These are phyloP conservation scores for Aspergillus sclerotiicarbonarius DNA, from an alignment of 495 filamentous ascomycete genomes.

Conservation along the genomic window DNA sequence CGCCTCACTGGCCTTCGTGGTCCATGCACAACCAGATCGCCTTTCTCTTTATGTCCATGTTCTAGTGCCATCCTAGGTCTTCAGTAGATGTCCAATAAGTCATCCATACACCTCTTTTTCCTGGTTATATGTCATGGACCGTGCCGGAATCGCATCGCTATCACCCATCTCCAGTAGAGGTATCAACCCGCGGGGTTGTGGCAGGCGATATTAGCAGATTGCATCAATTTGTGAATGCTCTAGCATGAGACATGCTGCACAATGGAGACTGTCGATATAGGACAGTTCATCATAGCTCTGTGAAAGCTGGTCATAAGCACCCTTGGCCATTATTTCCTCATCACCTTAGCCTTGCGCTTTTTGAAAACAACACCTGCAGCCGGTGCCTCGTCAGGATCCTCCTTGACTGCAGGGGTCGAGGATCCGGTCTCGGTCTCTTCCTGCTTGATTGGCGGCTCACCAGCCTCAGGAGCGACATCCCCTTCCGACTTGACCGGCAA, in stretches of 20 bases:
- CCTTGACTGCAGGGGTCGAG: conserved; percentile 10
- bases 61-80: too few relatives aligned
- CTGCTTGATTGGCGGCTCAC: conserved; percentile 31
- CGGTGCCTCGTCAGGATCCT: conserved; percentile 26
- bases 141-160: neutral
- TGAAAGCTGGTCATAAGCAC: neutral
- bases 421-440: conserved; percentile 30
- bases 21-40: too few relatives aligned
- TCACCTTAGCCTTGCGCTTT: conserved; percentile 81
- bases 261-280: neutral
- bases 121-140: too few relatives aligned
- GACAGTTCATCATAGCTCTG: neutral
- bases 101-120: neutral
- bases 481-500: conserved; percentile 7
- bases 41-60: too few relatives aligned
- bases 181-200: neutral
- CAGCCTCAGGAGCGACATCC: conserved; percentile 22
- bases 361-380: conserved; percentile 70
- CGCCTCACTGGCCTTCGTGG: too few relatives aligned
- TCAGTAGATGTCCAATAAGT: too few relatives aligned
- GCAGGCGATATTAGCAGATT: too few relatives aligned
- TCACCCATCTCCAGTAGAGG: neutral
- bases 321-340: conserved; percentile 36
- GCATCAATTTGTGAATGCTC: too few relatives aligned
- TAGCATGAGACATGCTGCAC: neutral